A percentile compares a stretch with the other conserved stretches of the same genome.
Conservation (phyloP, 345 rosid genomes). For the Boechera retrofracta region DNA sequence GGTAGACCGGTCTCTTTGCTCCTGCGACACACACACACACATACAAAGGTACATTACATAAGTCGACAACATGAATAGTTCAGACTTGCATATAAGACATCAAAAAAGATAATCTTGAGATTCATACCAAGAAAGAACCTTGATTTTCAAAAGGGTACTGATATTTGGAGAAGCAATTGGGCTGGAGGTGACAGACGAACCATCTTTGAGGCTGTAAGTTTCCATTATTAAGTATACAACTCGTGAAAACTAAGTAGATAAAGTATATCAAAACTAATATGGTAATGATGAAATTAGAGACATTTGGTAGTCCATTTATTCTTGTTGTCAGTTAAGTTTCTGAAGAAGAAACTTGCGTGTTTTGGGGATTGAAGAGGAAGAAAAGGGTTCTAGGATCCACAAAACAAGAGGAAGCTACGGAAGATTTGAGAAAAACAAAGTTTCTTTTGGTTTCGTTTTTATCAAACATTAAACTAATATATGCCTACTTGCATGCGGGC, state of each 20-base stretch:
- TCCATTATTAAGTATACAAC: conserved; percentile 21
- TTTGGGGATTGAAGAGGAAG: conserved; percentile 29
- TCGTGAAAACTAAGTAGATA: neutral
- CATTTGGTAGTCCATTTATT: neutral
- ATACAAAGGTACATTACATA: neutral
- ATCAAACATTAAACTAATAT: conserved; percentile 14
- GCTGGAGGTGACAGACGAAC: conserved; percentile 54
- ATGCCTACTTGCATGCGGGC: conserved; percentile 3
- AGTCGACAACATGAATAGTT: neutral
- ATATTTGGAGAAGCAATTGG: conserved; percentile 54
- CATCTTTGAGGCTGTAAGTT: conserved; percentile 49
- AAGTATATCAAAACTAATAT: neutral
- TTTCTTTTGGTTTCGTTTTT: conserved; percentile 1
- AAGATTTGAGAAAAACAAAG: conserved; percentile 7
- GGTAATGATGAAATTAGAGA: neutral
- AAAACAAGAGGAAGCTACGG: conserved; percentile 3
- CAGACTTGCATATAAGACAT: neutral
- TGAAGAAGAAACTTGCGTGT: conserved; percentile 16
- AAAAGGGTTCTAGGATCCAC: conserved; percentile 30
- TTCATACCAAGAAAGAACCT: conserved; percentile 68
- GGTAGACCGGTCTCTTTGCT: conserved; percentile 87
- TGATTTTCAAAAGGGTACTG: conserved; percentile 69
- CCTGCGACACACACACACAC: conserved; percentile 49
- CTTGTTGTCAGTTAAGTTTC: neutral
- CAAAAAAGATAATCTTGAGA: neutral